These are phyloP conservation scores for Aspergillus pseudoterreus DNA, from an alignment of 2,329 filamentous ascomycete species.

Conservation along the genomic window DNA sequence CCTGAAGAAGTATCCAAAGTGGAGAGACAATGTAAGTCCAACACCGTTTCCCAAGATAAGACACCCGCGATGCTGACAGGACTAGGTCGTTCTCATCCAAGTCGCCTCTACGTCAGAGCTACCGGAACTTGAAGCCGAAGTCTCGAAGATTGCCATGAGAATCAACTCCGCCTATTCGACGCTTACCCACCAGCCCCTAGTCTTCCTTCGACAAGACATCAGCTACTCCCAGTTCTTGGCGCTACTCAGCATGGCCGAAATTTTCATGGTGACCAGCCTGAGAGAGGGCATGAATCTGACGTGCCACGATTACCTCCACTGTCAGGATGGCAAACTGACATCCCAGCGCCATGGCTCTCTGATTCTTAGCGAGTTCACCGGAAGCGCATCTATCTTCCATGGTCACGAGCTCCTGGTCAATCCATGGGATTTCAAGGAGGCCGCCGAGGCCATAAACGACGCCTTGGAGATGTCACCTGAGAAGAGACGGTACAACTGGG, in stretches of 20 bases:
- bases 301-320: slow-evolving; percentile 86
- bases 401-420: slow-evolving; percentile 80
- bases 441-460: slow-evolving; percentile 75
- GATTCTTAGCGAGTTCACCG: slow-evolving; percentile 91
- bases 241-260: slow-evolving; percentile 79
- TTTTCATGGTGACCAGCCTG: slow-evolving; percentile 87
- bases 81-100: slow-evolving; percentile 78
- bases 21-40: slow-evolving; percentile 62
- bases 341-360: slow-evolving; percentile 79
- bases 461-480: slow-evolving; percentile 75
- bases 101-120: slow-evolving; percentile 84
- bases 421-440: slow-evolving; percentile 88
- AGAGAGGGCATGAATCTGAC: slow-evolving; percentile 97
- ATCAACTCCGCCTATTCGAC: slow-evolving; percentile 89
- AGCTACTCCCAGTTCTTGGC: slow-evolving; percentile 90
- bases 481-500: slow-evolving; percentile 72
- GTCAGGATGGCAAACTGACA: slow-evolving; percentile 72
- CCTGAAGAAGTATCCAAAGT: slow-evolving; percentile 84
- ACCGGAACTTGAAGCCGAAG: slow-evolving; percentile 75
- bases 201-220: slow-evolving; percentile 91
- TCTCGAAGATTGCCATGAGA: slow-evolving; percentile 87
- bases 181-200: slow-evolving; percentile 82
- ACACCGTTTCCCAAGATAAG: neutral
- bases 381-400: slow-evolving; percentile 78
- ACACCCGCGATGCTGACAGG: slow-evolving; percentile 5